phyloP scores from a whole-genome alignment of 371 early-diverging fungal species.

The Amoeboaphelidium occidentale region DNA sequence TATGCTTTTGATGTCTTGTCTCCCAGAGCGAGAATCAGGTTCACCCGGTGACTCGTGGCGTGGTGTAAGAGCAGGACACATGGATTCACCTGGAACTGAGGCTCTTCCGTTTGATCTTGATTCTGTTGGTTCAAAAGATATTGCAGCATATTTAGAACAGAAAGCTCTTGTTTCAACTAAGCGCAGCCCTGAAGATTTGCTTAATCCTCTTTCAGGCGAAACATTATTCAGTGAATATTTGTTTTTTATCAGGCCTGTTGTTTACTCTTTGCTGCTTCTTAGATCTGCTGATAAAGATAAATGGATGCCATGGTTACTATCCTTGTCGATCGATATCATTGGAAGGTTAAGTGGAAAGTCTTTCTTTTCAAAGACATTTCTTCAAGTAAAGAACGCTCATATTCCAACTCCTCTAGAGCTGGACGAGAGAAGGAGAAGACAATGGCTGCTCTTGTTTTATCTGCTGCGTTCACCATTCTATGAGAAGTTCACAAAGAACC shows the following conservation, averaged over 20 bases:
- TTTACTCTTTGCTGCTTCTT: constrained; percentile 37
- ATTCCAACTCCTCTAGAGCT: constrained; percentile 19
- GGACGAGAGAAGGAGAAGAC: constrained; percentile 42
- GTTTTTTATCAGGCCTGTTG: constrained; percentile 55
- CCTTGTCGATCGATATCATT: constrained; percentile 37
- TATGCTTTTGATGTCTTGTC: constrained; percentile 33
- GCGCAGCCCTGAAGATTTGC: constrained; percentile 34
- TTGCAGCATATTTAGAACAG: neutral
- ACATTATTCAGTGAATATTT: constrained; percentile 44
- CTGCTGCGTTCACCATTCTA: constrained; percentile 65
- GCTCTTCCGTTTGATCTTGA: no score
- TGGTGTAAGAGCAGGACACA: neutral
- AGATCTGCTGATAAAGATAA: constrained; percentile 40
- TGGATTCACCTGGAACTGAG: neutral
- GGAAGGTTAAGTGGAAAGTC: constrained; percentile 7
- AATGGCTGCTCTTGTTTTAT: constrained; percentile 43
- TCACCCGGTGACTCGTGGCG: constrained; percentile 12
- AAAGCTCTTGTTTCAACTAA: constrained; percentile 9
- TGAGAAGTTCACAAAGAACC: constrained; percentile 35
- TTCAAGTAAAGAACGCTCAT: neutral
- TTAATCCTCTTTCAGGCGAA: constrained; percentile 24
- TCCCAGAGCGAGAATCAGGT: constrained; percentile 45
- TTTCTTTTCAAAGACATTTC: neutral
- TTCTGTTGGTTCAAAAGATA: neutral
- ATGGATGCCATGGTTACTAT: constrained; percentile 67